Base-by-base conservation (phyloP, 805 yeast genomes). In the Myxozyma udenii region DNA sequence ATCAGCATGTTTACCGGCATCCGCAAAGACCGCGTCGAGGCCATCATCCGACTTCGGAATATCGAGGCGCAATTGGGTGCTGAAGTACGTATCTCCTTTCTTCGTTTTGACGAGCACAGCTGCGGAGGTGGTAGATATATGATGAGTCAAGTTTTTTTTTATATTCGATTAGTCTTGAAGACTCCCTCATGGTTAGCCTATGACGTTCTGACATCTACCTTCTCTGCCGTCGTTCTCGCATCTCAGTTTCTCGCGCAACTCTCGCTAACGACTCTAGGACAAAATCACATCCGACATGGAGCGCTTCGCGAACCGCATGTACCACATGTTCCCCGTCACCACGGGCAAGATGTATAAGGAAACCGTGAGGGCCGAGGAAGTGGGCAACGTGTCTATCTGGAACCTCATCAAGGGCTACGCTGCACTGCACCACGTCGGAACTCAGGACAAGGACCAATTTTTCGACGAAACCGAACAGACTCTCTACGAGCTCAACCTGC, bases 21-120 rank as follows among this genome's bases (percentile, higher is more conserved):
- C 59, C 85, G 87, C 65, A 79, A 89, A 55, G 86, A 89, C 47
- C 80, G 98, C 67, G 75, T 93, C 19, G 96, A 90, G 65, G 98
- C 97, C n/a, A 76, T 91, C 51, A 71, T 86, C 23, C 81, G 78
- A 66, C 76, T 91, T 57, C 74, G 78, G 55, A 73, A 73, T 26
- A 76, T 90, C 46, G 95, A 91, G 69, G 69, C 78, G 57, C 70
- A 76, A 49, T 79, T 84, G 83, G 74, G 69, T 45, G 69, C 74
- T 61, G 66, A 77, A 63, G 91, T 83, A 78, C 72, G 87, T 79
- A 19, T 44, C 35, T 32, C 5, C 23, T 30, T 18, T 19, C 18
- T 19, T 23, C 2, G n/a, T n/a, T n/a, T n/a, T n/a, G n/a, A n/a
- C n/a, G n/a, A n/a, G n/a, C n/a, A n/a, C n/a, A n/a, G n/a, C n/a